These are phyloP conservation scores for Pythium insidiosum DNA, from an alignment of 352 stramenopile genomes.

Conservation along the genomic window DNA sequence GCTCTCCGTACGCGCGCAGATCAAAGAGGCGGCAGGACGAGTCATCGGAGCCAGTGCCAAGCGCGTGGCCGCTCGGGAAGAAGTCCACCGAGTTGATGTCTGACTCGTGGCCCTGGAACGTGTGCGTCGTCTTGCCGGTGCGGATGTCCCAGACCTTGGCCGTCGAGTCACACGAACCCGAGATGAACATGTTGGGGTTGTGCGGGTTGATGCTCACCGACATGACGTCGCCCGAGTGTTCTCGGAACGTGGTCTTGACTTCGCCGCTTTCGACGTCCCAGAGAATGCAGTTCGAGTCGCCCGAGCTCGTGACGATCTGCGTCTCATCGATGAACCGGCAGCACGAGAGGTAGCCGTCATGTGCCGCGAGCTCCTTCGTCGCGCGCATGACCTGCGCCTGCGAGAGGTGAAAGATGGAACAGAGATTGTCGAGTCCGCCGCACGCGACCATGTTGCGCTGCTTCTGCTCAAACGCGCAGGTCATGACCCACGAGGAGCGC, in stretches of 20 bases:
- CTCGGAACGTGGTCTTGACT: conserved; percentile 94
- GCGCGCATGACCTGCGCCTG: conserved; percentile 87
- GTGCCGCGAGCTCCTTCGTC: conserved; percentile 93
- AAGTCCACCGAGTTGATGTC: conserved; percentile 99
- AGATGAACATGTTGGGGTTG: conserved; percentile 96
- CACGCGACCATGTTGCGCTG: conserved; percentile 97
- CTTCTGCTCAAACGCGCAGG: conserved; percentile 97
- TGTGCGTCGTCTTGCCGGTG: conserved; percentile 92
- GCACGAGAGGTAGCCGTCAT: conserved; percentile 98
- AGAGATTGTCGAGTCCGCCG: conserved; percentile 98
- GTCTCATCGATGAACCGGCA: conserved; percentile 96
- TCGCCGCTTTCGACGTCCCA: conserved; percentile 96
- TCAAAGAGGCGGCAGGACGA: conserved; percentile 97
- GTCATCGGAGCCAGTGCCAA: conserved; percentile 96
- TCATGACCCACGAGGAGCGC: conserved; percentile 99
- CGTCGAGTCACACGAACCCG: conserved; percentile 94
- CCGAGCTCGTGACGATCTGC: conserved; percentile 91
- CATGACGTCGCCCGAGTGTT: conserved; percentile 98
- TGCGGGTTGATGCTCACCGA: conserved; percentile 93
- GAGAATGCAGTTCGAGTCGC: conserved; percentile 98
- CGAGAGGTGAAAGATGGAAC: conserved; percentile 97
- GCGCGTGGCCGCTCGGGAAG: conserved; percentile 93
- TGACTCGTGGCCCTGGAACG: conserved; percentile 95
- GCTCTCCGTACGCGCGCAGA: conserved; percentile 92
- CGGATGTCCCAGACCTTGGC: conserved; percentile 98